A percentile compares a stretch with the other conserved stretches of the same genome.
These are phyloP conservation scores for Backusella tuberculispora DNA, from an alignment of 192 early-diverging fungal species.

Conservation along the genomic window DNA sequence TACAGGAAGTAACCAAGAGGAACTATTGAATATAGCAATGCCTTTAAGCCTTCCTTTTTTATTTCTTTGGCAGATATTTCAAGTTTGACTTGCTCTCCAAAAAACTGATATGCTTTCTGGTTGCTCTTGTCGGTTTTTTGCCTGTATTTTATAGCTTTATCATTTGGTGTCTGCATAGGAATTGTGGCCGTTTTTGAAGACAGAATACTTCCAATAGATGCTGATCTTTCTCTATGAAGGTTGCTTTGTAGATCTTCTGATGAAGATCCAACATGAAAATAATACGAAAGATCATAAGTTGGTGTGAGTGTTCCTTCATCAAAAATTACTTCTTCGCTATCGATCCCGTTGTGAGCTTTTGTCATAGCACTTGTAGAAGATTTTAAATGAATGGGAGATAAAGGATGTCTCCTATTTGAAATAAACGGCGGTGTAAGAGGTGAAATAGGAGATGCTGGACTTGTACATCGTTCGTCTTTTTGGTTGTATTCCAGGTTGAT, in stretches of 20 bases:
- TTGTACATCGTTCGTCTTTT: neutral
- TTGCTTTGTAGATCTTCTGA: constrained; percentile 2
- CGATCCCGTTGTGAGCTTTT: neutral
- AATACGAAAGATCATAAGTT: constrained; percentile 17
- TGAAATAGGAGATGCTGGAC: neutral
- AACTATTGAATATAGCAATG: neutral
- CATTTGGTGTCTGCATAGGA: neutral
- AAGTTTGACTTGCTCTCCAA: constrained; percentile 16
- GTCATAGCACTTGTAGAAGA: neutral
- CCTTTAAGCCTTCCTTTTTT: constrained; percentile 11
- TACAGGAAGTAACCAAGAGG: constrained; percentile 20
- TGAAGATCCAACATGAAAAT: constrained; percentile 14
- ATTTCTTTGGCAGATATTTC: constrained; percentile 17
- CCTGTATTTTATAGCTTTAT: neutral
- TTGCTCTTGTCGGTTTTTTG: neutral
- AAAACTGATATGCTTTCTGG: constrained; percentile 13
- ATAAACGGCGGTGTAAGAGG: neutral
- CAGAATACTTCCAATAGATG: neutral
- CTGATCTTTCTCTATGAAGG: neutral
- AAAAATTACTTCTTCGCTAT: neutral
- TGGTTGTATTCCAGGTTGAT: neutral
- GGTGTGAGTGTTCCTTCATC: neutral
- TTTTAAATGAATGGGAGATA: neutral
- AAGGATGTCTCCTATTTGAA: neutral
- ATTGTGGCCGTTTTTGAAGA: neutral